Conservation (phyloP, 1,284 basidiomycete genomes). For the Vanrija pseudolonga region DNA sequence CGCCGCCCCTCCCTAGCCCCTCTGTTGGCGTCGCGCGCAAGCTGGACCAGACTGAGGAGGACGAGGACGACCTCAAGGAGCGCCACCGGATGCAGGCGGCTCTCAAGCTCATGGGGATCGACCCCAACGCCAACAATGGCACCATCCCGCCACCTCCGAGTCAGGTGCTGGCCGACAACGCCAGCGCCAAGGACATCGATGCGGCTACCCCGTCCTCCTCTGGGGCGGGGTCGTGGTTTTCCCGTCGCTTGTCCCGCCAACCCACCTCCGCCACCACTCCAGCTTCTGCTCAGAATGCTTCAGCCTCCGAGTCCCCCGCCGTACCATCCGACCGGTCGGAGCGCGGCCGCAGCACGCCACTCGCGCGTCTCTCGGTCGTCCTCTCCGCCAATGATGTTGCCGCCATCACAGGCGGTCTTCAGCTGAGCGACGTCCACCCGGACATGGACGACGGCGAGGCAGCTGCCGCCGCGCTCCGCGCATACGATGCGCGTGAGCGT, state of each 20-base stretch:
- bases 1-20: slow-evolving; percentile 30
- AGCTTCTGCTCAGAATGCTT: background rate
- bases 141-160: background rate
- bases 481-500: slow-evolving; percentile 32
- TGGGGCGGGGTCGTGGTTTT: background rate
- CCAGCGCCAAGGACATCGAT: background rate
- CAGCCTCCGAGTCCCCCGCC: background rate
- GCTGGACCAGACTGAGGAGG: slow-evolving; percentile 65
- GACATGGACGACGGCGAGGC: slow-evolving; percentile 4
- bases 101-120: slow-evolving; percentile 88
- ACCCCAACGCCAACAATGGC: slow-evolving; percentile 33
- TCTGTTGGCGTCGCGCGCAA: slow-evolving; percentile 26
- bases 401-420: background rate
- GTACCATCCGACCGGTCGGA: background rate
- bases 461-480: slow-evolving; percentile 24
- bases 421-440: slow-evolving; percentile 5
- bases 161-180: background rate
- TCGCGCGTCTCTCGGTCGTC: slow-evolving; percentile 22
- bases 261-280: background rate
- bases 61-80: slow-evolving; percentile 80
- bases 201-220: background rate
- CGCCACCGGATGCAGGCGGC: slow-evolving; percentile 78
- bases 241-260: background rate
- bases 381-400: slow-evolving; percentile 1
- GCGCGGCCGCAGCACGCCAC: slow-evolving; percentile 10